A percentile compares a stretch with the other conserved stretches of the same genome.
These are phyloP conservation scores for Aureobasidium zeae DNA, from an alignment of 2,329 filamentous ascomycete genomes.

Conservation along the genomic window DNA sequence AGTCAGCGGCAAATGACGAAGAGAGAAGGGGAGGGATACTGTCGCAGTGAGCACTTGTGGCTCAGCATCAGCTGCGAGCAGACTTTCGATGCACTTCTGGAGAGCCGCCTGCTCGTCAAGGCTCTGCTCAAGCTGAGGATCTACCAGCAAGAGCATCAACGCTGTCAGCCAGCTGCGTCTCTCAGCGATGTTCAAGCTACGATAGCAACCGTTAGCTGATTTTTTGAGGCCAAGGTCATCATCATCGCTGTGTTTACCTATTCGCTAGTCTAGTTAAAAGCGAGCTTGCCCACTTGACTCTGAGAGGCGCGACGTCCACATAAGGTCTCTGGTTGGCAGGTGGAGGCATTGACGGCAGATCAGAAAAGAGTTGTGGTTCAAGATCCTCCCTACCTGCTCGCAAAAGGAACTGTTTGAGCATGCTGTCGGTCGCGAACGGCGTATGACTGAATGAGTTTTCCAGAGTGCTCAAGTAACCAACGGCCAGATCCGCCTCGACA, in stretches of 20 bases:
- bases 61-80: conserved; percentile 24
- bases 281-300: not conserved
- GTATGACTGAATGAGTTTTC: conserved; percentile 3
- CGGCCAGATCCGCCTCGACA: conserved; percentile 28
- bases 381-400: conserved; percentile 8
- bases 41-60: conserved; percentile 19
- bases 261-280: not conserved
- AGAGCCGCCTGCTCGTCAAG: conserved; percentile 20
- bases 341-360: conserved; percentile 5
- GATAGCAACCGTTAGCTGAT: not conserved
- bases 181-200: conserved; percentile 33
- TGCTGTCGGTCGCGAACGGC: conserved; percentile 4
- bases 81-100: conserved; percentile 27
- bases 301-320: not conserved
- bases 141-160: conserved; percentile 25
- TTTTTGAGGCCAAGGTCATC: not conserved
- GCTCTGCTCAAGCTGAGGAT: conserved; percentile 25
- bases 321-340: conserved; percentile 16
- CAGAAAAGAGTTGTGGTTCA: not conserved
- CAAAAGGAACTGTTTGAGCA: conserved; percentile 10
- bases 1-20: conserved; percentile 18
- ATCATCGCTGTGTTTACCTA: not conserved
- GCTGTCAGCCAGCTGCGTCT: conserved; percentile 36
- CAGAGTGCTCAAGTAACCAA: conserved; percentile 27
- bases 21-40: conserved; percentile 20